phyloP scores from a whole-genome alignment of 2,329 filamentous ascomycete species.

The Penicillium crustosum region DNA sequence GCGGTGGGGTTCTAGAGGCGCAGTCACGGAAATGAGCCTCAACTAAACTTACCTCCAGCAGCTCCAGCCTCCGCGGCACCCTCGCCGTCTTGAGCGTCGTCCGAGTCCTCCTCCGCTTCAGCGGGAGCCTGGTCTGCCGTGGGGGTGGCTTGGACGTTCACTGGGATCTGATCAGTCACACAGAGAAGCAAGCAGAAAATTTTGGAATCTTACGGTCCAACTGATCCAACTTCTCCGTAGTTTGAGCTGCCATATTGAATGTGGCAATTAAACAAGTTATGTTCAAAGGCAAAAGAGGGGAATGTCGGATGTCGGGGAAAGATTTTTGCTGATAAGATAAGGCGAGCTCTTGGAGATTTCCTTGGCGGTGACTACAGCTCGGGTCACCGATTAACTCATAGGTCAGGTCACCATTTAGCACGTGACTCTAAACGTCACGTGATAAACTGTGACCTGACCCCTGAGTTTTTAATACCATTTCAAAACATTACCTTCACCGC shows the following conservation, averaged over 20 bases:
- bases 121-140: conserved; percentile 38
- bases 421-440: too few species aligned
- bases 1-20: neutral
- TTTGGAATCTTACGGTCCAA: conserved; percentile 37
- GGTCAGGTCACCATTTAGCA: too few species aligned
- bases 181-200: neutral
- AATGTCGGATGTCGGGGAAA: conserved; percentile 25
- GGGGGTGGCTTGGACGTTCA: conserved; percentile 40
- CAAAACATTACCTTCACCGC: too few species aligned
- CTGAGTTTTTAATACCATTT: too few species aligned
- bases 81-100: conserved; percentile 54
- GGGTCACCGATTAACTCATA: too few species aligned
- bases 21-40: neutral
- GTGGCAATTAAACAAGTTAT: conserved; percentile 19
- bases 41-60: conserved; percentile 34
- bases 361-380: too few species aligned
- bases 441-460: too few species aligned
- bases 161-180: conserved; percentile 31
- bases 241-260: conserved; percentile 44
- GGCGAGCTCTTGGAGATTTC: neutral
- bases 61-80: conserved; percentile 40
- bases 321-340: conserved; percentile 31
- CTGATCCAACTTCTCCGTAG: conserved; percentile 43
- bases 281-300: conserved; percentile 20
- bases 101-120: conserved; percentile 56